Conservation (phyloP, 495 filamentous ascomycete species). For the Talaromyces borbonicus region DNA sequence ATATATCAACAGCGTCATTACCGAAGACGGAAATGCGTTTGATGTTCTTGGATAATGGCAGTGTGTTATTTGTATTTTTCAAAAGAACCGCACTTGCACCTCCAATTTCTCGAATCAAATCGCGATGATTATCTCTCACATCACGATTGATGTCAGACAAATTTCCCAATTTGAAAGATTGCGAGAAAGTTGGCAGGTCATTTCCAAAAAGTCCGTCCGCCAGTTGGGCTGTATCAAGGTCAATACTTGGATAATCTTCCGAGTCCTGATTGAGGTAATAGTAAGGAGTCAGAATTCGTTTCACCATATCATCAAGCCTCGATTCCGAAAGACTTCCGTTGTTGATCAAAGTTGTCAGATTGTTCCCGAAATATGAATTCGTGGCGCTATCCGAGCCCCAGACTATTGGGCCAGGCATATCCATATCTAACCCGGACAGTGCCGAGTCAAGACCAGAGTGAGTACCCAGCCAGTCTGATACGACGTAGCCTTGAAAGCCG, state of each 20-base stretch:
- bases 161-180: slow-evolving; percentile 5
- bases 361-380: slow-evolving; percentile 63
- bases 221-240: slow-evolving; percentile 66
- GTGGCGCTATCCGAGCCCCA: slow-evolving; percentile 43
- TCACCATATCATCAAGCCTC: slow-evolving; percentile 86
- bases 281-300: slow-evolving; percentile 85
- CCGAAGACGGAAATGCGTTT: slow-evolving; percentile 51
- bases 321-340: slow-evolving; percentile 87
- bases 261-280: slow-evolving; percentile 75
- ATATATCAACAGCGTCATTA: slow-evolving; percentile 43
- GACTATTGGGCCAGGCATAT: slow-evolving; percentile 79
- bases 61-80: slow-evolving; percentile 65
- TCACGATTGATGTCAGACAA: slow-evolving; percentile 27
- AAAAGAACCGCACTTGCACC: slow-evolving; percentile 74
- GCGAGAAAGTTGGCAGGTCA: background rate
- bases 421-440: slow-evolving; percentile 68
- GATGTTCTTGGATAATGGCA: slow-evolving; percentile 68
- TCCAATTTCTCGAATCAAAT: slow-evolving; percentile 62
- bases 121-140: slow-evolving; percentile 64
- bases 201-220: slow-evolving; percentile 41
- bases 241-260: slow-evolving; percentile 60
- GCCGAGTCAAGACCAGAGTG: slow-evolving; percentile 61
- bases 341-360: slow-evolving; percentile 72
- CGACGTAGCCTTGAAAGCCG: slow-evolving; percentile 88
- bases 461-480: slow-evolving; percentile 85